Conservation (phyloP, 2,329 filamentous ascomycete genomes). For the Penicillium sp. region DNA sequence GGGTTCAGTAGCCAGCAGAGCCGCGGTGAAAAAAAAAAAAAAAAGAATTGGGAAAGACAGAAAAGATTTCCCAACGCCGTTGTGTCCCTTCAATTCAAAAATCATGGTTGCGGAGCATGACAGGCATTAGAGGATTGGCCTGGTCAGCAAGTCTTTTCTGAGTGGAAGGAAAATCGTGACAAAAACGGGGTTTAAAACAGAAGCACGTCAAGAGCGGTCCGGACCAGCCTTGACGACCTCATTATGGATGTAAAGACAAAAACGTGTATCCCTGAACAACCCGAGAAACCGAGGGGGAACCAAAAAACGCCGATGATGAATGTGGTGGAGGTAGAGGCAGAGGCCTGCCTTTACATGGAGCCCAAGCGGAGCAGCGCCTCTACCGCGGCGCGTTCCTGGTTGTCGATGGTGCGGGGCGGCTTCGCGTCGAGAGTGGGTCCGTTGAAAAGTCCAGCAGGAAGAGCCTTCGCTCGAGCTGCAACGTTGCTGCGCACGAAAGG, state of each 20-base stretch:
- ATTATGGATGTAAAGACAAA: slow-evolving; percentile 17
- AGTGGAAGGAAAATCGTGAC: slow-evolving; percentile 7
- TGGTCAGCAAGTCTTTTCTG: slow-evolving; percentile 11
- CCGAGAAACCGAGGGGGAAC: slow-evolving; percentile 12
- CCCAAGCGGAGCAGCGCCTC: slow-evolving; percentile 54
- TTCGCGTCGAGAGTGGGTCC: slow-evolving; percentile 33
- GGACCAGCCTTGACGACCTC: slow-evolving; percentile 31
- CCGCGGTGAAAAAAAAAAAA: neutral
- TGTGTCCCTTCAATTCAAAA: neutral
- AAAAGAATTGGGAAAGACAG: neutral
- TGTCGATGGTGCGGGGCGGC: slow-evolving; percentile 41
- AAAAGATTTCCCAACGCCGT: neutral
- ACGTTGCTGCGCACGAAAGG: slow-evolving; percentile 40
- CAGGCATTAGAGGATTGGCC: neutral
- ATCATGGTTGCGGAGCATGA: neutral
- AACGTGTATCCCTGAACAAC: slow-evolving; percentile 15
- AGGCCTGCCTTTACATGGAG: slow-evolving; percentile 50
- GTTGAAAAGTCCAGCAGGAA: slow-evolving; percentile 23
- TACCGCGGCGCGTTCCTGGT: slow-evolving; percentile 53
- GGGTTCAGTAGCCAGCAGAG: slow-evolving; percentile 13
- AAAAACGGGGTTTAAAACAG: slow-evolving; percentile 17
- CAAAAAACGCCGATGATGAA: slow-evolving; percentile 29
- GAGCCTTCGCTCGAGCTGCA: slow-evolving; percentile 25
- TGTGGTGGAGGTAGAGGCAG: slow-evolving; percentile 17
- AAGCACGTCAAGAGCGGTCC: slow-evolving; percentile 28